phyloP scores from a whole-genome alignment of 345 rosid species.

The Arabidopsis arenosa region DNA sequence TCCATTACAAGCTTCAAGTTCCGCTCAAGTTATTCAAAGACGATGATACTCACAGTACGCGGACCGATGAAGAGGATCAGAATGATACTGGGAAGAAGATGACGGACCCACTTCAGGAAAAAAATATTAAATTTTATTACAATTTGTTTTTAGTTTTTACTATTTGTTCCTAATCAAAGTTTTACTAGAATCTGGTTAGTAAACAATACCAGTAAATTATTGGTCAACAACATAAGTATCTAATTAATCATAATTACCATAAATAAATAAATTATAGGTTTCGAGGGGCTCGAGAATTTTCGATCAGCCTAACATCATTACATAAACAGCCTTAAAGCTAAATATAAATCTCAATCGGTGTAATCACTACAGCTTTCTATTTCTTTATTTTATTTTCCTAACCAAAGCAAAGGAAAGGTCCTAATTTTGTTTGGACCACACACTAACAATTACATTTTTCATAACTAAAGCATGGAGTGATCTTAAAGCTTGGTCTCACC shows the following conservation, averaged over 20 bases:
- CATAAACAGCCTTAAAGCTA: slow-evolving; percentile 47
- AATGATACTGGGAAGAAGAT: not conserved
- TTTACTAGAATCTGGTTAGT: not conserved
- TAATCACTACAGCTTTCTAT: slow-evolving; percentile 41
- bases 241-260: slow-evolving; percentile 29
- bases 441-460: slow-evolving; percentile 20
- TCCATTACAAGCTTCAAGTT: not conserved
- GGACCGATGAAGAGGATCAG: slow-evolving; percentile 42
- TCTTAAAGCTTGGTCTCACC: slow-evolving; percentile 39
- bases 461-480: slow-evolving; percentile 32
- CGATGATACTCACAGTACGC: slow-evolving; percentile 22
- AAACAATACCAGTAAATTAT: not conserved
- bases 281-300: slow-evolving; percentile 46
- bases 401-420: slow-evolving; percentile 14
- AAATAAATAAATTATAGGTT: slow-evolving; percentile 27
- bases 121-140: no score
- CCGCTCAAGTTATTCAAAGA: not conserved
- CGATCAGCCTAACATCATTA: slow-evolving; percentile 42
- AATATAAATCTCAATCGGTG: slow-evolving; percentile 39
- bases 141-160: no score
- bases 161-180: no score
- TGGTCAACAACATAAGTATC: no score
- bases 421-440: slow-evolving; percentile 42
- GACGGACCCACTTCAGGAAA: no score
- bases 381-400: slow-evolving; percentile 22